Evolutionary conservation across 352 stramenopile genomes (phyloP).

Genomic region (Globisporangium irregulare): DNA sequence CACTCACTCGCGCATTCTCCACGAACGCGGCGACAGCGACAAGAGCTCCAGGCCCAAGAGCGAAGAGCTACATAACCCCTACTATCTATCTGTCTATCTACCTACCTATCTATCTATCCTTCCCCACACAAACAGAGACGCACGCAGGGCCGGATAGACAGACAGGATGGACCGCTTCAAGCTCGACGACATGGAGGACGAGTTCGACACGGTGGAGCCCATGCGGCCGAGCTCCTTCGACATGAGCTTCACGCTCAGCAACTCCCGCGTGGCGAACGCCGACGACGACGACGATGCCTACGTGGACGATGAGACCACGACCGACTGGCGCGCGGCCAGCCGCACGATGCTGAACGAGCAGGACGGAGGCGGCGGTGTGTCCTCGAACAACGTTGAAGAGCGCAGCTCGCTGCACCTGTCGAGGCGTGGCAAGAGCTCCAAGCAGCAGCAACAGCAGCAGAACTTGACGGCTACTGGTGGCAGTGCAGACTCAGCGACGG

Average conservation of each 20-base stretch:
- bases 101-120: background rate
- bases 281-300: conserved; percentile 25
- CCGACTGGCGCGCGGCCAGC: conserved; percentile 14
- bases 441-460: background rate
- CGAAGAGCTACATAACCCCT: background rate
- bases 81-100: background rate
- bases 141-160: background rate
- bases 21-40: background rate
- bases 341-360: conserved; percentile 15
- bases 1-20: conserved; percentile 7
- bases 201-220: conserved; percentile 80
- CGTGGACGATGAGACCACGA: conserved; percentile 22
- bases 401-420: conserved; percentile 17
- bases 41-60: background rate
- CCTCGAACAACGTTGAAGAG: background rate
- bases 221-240: conserved; percentile 87
- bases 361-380: background rate
- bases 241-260: conserved; percentile 81
- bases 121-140: background rate
- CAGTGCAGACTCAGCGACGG: background rate
- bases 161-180: conserved; percentile 79
- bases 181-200: conserved; percentile 72
- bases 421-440: conserved; percentile 1
- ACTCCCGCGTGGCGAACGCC: conserved; percentile 33
- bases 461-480: background rate